Evolutionary conservation across 2,329 filamentous ascomycete species (phyloP), one percentile per base, ranked within the genome.

Genomic region (Zarea fungicola): DNA sequence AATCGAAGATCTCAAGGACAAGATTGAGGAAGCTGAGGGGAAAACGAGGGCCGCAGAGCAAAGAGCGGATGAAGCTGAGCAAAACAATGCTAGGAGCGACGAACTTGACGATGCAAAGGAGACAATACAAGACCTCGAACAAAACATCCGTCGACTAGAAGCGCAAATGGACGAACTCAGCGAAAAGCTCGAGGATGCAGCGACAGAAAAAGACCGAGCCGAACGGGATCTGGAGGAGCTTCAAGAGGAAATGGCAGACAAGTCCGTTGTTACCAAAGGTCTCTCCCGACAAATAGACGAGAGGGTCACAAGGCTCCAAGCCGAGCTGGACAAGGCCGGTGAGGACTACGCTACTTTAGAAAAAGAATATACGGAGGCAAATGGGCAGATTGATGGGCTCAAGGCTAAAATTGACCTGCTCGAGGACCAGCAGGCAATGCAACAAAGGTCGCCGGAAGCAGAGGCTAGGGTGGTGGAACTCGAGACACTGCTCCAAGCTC

Each of bases 171-270:
- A 79, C 26, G 75, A 81, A 14, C 68, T 77, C 48, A 78, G 75
- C 55, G 72, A 77, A 11, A 76, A 76, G 55, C 65, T 78, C 16
- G 68, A 80, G 31, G 71, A 78, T 44, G 79, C 81, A 0, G 52
- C 74, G 7, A 61, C 68, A 1, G 74, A 82, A 49, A 80, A 78
- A 55, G 71, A 79, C 19, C 73, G 76, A 25, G 81, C 81, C 2
- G 77, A 83, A 56, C 68, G 66, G 6, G 76, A 85, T 51, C 68
- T 85, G 14, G 75, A 83, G 56, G 81, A 85, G 58, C 72, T 90
- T 21, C 85, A 87, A 53, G 84, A 88, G 47, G 87, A 90, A 58
- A 81, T 90, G 76, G 78, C 85, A 19, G 84, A 91, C 66, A 90
- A 89, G 58, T 91, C 87, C 0, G 77, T 89, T 31, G 81, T 81